A percentile compares a stretch with the other conserved stretches of the same genome.
Conservation (phyloP, 2,329 filamentous ascomycete genomes). For the Fusarium circinatum region DNA sequence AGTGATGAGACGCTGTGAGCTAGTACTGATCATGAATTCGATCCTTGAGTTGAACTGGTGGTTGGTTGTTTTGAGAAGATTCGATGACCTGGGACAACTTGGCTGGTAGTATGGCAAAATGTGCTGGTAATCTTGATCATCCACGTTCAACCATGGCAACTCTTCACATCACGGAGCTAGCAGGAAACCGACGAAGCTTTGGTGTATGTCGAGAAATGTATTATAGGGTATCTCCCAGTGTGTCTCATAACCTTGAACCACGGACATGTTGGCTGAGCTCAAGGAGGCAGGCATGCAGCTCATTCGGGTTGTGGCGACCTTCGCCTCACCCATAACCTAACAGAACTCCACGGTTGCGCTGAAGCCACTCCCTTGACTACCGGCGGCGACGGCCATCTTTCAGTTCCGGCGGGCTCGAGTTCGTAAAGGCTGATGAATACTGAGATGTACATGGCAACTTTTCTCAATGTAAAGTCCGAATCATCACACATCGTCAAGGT, state of each 20-base stretch:
- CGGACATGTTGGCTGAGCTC: background rate
- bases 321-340: conserved; percentile 50
- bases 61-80: too few species aligned
- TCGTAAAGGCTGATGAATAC: conserved; percentile 52
- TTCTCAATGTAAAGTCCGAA: conserved; percentile 46
- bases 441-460: conserved; percentile 49
- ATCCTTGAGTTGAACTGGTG: background rate
- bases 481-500: conserved; percentile 49
- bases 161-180: background rate
- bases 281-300: background rate
- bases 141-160: too few species aligned
- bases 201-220: background rate
- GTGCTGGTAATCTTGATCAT: background rate
- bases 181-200: background rate
- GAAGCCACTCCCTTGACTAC: conserved; percentile 42
- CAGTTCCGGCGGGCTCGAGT: conserved; percentile 45
- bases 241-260: background rate
- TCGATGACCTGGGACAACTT: too few species aligned
- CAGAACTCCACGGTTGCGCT: conserved; percentile 41
- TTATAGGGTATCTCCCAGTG: background rate
- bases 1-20: too few species aligned
- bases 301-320: conserved; percentile 25
- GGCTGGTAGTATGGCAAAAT: background rate
- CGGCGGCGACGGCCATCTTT: conserved; percentile 43
- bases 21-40: too few species aligned